Conservation (phyloP, 371 early-diverging fungal species). For the Mucor plumbeus region DNA sequence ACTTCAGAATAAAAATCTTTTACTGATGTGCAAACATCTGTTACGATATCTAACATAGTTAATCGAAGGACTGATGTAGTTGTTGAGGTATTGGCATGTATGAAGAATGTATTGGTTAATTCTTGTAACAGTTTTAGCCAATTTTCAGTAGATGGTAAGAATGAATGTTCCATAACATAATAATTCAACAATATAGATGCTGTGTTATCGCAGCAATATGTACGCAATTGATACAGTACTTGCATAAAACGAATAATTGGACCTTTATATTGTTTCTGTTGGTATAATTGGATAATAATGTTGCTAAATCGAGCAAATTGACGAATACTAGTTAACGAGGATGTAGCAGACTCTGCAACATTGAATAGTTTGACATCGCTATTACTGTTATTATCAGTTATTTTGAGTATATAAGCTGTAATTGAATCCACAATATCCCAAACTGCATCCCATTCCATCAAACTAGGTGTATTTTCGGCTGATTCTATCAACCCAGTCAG, state of each 20-base stretch:
- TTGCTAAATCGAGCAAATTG: constrained; percentile 39
- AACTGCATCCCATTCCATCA: constrained; percentile 53
- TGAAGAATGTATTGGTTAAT: constrained; percentile 62
- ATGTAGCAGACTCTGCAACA: not conserved
- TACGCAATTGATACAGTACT: constrained; percentile 63
- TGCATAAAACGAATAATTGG: constrained; percentile 57
- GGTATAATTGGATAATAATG: constrained; percentile 29
- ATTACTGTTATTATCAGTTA: constrained; percentile 31
- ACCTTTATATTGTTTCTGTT: constrained; percentile 38
- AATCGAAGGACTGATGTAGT: constrained; percentile 38
- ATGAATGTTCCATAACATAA: constrained; percentile 62
- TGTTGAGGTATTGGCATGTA: constrained; percentile 36
- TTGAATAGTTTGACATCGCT: constrained; percentile 19
- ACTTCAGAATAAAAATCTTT: constrained; percentile 64
- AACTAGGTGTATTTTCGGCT: constrained; percentile 23
- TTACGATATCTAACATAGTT: constrained; percentile 57
- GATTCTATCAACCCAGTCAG: constrained; percentile 24
- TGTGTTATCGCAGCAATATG: constrained; percentile 60
- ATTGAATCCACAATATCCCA: constrained; percentile 52
- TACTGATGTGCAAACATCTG: constrained; percentile 61
- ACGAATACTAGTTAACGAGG: constrained; percentile 11
- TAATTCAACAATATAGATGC: constrained; percentile 62
- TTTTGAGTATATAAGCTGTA: constrained; percentile 27
- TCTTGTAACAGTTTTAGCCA: constrained; percentile 66
- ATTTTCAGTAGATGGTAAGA: constrained; percentile 67